Base-by-base conservation (phyloP, 257 asterid species). In the Agastache rugosa region DNA sequence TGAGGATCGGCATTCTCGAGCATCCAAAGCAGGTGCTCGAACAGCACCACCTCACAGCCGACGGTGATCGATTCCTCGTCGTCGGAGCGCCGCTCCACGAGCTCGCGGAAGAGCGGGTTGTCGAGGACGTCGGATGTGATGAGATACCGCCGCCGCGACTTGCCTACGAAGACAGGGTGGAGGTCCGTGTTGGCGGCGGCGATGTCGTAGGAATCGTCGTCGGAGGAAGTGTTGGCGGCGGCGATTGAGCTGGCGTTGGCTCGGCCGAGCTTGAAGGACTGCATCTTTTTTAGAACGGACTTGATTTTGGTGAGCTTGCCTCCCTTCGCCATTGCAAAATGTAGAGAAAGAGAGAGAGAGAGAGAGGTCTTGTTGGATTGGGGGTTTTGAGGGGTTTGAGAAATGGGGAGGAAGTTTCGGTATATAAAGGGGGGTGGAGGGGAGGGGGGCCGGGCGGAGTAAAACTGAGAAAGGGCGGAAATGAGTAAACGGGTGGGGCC, bases 241-340 rank as follows among this genome's bases (percentile, higher is more conserved):
- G 84, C 83, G 81, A 81, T 81, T 37, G 95, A 71, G 80, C 81
- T 80, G 51, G 67, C 34, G 73, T 59, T 66, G 19, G 75, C 54
- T 35, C 93, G 92, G 64, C 90, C 84, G 66, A 91, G 84, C 81
- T 91, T 93, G 96, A 91, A 93, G 15, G 98, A 93, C 76, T 93
- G 97, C 98, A 93, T 91, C 84, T 87, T 93, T 79, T 89, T 93
- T 0, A 93, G 84, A 27, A 93, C 97, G 39, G 96, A 93, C 53
- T 89, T 93, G 89, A 93, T 81, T 72, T 88, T 93, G 19, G 96
- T 89, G 78, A 93, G 93, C 77, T 90, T 93, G 35, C 93, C 91
- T 63, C 89, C 97, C 74, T 83, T 93, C 19, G 98, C 89, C 98
- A 93, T 93, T 54, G 75, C 5, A n/a, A 50, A 29, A 8, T 62